Conservation (phyloP, 495 filamentous ascomycete genomes). For the Trichocladium uniseriatum region DNA sequence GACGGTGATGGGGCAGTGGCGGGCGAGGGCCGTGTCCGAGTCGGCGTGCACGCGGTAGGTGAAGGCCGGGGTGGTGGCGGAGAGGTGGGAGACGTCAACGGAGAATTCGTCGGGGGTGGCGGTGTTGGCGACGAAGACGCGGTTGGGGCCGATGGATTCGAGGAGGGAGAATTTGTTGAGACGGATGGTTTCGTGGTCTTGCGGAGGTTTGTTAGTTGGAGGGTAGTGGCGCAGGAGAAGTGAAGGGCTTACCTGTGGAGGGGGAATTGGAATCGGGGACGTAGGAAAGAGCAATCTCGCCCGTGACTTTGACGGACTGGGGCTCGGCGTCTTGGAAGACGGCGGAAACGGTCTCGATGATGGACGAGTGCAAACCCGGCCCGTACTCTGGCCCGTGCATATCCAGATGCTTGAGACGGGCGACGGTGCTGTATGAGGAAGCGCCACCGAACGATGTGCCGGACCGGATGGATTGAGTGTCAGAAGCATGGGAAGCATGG, state of each 20-base stretch:
- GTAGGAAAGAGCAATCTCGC: constrained; percentile 84
- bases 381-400: constrained; percentile 59
- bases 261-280: constrained; percentile 48
- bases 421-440: constrained; percentile 37
- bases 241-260: constrained; percentile 16
- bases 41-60: constrained; percentile 90
- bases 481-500: constrained; percentile 56
- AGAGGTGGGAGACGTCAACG: constrained; percentile 59
- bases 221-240: neutral
- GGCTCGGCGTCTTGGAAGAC: constrained; percentile 67
- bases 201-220: constrained; percentile 3
- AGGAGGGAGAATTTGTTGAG: constrained; percentile 86
- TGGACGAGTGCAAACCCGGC: constrained; percentile 76
- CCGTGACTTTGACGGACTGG: constrained; percentile 64
- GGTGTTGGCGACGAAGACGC: constrained; percentile 70
- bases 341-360: constrained; percentile 85
- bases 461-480: constrained; percentile 87
- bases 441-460: constrained; percentile 59
- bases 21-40: constrained; percentile 49
- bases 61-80: constrained; percentile 68
- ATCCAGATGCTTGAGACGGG: constrained; percentile 65
- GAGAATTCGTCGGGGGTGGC: constrained; percentile 66
- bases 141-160: constrained; percentile 92
- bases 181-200: constrained; percentile 57
- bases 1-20: constrained; percentile 59